Conservation (phyloP, 2,329 filamentous ascomycete genomes). For the Davidsoniella australis region DNA sequence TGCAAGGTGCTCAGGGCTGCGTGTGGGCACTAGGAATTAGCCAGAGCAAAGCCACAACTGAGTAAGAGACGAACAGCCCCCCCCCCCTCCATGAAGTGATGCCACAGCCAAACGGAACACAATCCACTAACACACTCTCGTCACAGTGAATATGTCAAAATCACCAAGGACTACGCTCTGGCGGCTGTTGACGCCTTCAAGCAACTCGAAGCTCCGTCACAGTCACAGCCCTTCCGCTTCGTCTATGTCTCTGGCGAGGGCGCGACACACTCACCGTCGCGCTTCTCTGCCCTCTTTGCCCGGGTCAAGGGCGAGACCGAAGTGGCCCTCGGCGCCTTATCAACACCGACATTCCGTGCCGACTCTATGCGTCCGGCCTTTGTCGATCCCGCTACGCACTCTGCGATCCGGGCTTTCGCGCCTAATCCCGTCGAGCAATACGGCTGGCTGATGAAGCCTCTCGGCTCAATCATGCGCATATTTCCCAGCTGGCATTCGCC, state of each 20-base stretch:
- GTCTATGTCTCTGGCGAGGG: constrained; percentile 52
- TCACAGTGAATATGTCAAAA: constrained; percentile 42
- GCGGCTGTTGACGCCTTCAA: constrained; percentile 45
- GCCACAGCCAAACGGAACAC: background rate
- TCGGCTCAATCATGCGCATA: no score
- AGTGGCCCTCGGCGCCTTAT: constrained; percentile 35
- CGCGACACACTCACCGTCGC: constrained; percentile 38
- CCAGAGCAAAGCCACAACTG: constrained; percentile 38
- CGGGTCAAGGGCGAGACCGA: constrained; percentile 54
- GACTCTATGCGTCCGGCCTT: constrained; percentile 41
- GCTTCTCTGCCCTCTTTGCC: constrained; percentile 39
- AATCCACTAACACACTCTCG: background rate
- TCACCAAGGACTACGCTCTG: constrained; percentile 50
- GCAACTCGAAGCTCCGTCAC: constrained; percentile 22
- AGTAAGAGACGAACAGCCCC: constrained; percentile 25
- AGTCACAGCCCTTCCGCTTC: constrained; percentile 44
- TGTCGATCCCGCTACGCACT: constrained; percentile 31
- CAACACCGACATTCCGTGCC: constrained; percentile 30
- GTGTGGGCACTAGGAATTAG: constrained; percentile 60
- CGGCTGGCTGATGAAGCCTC: no score
- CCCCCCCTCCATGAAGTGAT: background rate
- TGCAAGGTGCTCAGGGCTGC: constrained; percentile 48
- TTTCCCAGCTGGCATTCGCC: no score
- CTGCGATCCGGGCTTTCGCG: no score
- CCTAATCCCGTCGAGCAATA: no score